Evolutionary conservation across 2,329 filamentous ascomycete species (phyloP), one percentile per base, ranked within the genome.

Genomic region (Exophiala sp.): DNA sequence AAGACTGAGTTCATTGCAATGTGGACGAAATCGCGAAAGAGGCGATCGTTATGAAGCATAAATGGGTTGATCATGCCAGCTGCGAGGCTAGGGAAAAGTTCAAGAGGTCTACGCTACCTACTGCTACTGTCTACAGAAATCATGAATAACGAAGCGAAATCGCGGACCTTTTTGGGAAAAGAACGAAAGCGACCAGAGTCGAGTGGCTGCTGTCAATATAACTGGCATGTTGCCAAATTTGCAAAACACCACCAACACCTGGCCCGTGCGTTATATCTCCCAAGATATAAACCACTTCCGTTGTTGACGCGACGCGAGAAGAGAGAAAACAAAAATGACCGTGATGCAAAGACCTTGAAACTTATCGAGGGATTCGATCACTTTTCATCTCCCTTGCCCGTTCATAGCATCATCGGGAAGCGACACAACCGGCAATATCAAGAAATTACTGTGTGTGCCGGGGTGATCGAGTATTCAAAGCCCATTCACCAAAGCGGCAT

Each of bases 1-100:
- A 99, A 99, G 77, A 75, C 78, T 20, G 82, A 84, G 5, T 99
- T 99, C 71, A 79, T 95, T 24, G 79, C 85, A 50, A 84, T 85
- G 29, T 92, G 85, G 85, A 75, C 66, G 43, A 78, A 72, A 65
- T 73, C 64, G 49, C 63, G 65, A 48, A 67, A 62, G 50, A 65
- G 61, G 58, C 39, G 47, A 54, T 59, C 34, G 63, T 45, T 29
- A 11, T 33, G 35, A 45, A 34, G 33, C 14, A 18, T 9, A 21
- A 8, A 8, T 4, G 11, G 16, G 8, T 18, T 12, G 33, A 38
- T 39, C 14, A 42, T 11, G 29, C 14, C 20, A 36, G 18, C 16
- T 48, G 33, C 33, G 39, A 29, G 41, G 41, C 20, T 21, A 16
- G 36, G 20, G 38, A 42, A 42, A 49, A 36, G 45, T 38, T 21